Percentiles rank a stretch among this genome's conserved stretches.
phyloP scores from a whole-genome alignment of 257 asterid species.

The Penstemon eatonii region DNA sequence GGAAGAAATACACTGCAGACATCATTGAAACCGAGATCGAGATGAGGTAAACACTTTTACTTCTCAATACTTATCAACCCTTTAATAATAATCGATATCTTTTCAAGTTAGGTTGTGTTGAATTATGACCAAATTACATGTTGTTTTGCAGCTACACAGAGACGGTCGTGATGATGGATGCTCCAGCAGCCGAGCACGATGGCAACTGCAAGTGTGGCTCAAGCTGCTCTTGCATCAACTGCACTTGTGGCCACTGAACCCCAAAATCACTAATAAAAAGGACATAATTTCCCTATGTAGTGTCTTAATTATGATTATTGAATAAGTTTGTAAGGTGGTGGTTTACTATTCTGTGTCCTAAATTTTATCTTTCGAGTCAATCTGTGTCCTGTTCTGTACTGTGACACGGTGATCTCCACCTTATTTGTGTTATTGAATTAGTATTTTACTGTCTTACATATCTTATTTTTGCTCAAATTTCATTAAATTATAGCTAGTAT shows the following conservation, averaged over 20 bases:
- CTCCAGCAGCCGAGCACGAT: conserved; percentile 44
- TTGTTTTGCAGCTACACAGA: conserved; percentile 45
- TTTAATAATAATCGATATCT: no score
- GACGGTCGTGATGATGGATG: conserved; percentile 41
- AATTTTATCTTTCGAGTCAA: not conserved
- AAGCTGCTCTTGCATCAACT: conserved; percentile 56
- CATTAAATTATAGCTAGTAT: no score
- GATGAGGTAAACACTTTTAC: conserved; percentile 36
- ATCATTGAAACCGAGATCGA: conserved; percentile 45
- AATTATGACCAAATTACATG: not conserved
- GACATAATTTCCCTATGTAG: not conserved
- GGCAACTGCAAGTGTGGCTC: conserved; percentile 74
- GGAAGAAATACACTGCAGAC: conserved; percentile 47
- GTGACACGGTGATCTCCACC: no score
- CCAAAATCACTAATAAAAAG: not conserved
- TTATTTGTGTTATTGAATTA: no score
- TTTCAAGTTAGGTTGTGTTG: not conserved
- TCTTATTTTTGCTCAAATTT: no score
- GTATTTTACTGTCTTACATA: no score
- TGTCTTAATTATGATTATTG: not conserved
- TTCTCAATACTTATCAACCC: not conserved
- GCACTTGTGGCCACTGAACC: conserved; percentile 56
- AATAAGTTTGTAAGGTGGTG: conserved; percentile 13
- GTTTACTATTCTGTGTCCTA: not conserved
- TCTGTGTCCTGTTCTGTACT: no score